Base-by-base conservation (phyloP, 257 asterid species). In the Nemophila menziesii region DNA sequence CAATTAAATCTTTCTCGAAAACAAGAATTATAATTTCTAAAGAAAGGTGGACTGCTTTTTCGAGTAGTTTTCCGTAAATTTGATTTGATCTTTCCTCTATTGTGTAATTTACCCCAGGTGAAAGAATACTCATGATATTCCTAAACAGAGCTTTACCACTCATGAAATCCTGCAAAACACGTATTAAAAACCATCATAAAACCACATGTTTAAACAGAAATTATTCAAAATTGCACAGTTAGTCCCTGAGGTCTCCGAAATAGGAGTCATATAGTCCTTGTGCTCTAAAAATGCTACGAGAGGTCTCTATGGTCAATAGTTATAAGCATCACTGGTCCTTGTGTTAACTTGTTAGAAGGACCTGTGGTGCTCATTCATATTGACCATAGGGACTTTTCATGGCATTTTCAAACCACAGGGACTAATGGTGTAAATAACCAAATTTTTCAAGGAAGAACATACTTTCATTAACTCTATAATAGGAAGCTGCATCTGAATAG, bases 61-160 rank as follows among this genome's bases (percentile, higher is more conserved):
- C 96, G 13, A 89, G 72, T 51, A 81, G 80, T 51, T 61, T 70
- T 62, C 98, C 98, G 49, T 85, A 73, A 52, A 68, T 72, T 68
- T 89, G 85, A 73, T 67, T 74, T 14, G 93, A 68, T 13, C 85
- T 77, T 54, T 81, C 83, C 11, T 67, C 43, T 51, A 74, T 77
- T 33, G 79, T 61, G 61, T 60, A 65, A 74, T 71, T 71, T 44
- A 81, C 98, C 69, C 96, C 98, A 5, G 83, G 83, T 58, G 65
- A 62, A 51, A 90, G 64, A 69, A 81, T 81, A 36, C 81, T 67
- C 96, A 85, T 70, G 50, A 78, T 60, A 64, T 90, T 90, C 48
- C 96, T 72, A 46, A 84, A 90, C 53, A 79, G 67, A 40, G 79
- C 72, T 72, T 74, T 89, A 56, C 95, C 95, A 54, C 95, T 83